phyloP scores from a whole-genome alignment of 202 grass and related monocot species.

The Miscanthus sacchariflorus region DNA sequence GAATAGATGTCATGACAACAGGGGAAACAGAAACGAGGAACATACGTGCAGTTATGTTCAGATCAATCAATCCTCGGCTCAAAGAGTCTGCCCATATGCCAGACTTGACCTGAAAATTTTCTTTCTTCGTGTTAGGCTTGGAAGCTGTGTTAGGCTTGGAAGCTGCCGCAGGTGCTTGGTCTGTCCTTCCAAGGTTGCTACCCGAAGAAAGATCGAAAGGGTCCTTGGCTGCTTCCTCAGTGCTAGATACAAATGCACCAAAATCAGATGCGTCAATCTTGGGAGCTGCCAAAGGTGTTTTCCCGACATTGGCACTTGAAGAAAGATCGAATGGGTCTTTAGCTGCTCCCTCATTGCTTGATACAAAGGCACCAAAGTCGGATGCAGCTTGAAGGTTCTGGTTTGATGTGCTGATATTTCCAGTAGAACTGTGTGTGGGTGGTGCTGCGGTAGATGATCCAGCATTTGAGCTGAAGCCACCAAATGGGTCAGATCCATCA shows the following conservation, averaged over 20 bases:
- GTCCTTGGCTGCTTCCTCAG: constrained; percentile 53
- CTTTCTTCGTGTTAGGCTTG: constrained; percentile 51
- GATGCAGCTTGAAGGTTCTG: constrained; percentile 62
- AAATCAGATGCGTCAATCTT: constrained; percentile 60
- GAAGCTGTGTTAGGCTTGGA: constrained; percentile 33
- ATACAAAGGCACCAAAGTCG: constrained; percentile 84
- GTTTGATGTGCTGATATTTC: constrained; percentile 45
- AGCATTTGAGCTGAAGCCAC: constrained; percentile 64
- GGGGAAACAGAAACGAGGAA: constrained; percentile 17
- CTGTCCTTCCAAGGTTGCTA: constrained; percentile 48
- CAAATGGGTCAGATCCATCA: constrained; percentile 90
- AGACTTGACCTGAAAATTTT: constrained; percentile 92
- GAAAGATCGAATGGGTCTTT: constrained; percentile 63
- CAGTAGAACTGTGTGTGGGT: constrained; percentile 46
- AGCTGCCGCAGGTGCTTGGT: constrained; percentile 41
- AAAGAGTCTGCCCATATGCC: constrained; percentile 98
- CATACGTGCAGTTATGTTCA: constrained; percentile 96
- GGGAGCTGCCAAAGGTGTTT: constrained; percentile 53
- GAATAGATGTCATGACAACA: constrained; percentile 3
- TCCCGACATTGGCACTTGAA: constrained; percentile 50
- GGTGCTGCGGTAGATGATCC: constrained; percentile 46
- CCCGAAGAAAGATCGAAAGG: constrained; percentile 58
- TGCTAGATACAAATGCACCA: constrained; percentile 81
- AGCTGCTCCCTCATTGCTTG: constrained; percentile 44
- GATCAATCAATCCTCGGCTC: constrained; percentile 95